Evolutionary conservation across 2,329 filamentous ascomycete genomes (phyloP), one percentile per base, ranked within the genome.

Genomic region (Pseudopyricularia javanii): DNA sequence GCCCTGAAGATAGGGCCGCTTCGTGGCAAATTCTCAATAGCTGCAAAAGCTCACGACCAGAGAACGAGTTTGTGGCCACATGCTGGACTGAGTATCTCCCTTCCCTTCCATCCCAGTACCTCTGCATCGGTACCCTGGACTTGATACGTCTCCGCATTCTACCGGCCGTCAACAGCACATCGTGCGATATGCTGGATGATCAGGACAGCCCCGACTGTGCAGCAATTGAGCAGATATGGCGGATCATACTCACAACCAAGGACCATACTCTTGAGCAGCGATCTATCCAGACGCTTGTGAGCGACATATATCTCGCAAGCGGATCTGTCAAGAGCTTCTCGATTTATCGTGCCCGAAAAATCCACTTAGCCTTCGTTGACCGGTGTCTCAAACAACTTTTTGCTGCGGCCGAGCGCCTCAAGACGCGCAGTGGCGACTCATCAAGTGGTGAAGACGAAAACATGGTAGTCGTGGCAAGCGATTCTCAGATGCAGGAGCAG

Each of bases 201-300:
- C 70, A 74, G 7, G 68, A 73, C n/a, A 68, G 73, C 11, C 63
- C 79, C 28, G 70, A 76, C 58, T 76, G 72, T 56, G 77, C 66
- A 57, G 79, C 70, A 26, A 72, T 78, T 45, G 86, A 93, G 59
- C 78, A 90, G 54, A 71, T 95, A n/a, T 95, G 91, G 91, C 80
- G 82, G 24, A 80, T 95, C 59, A 81, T 91, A 33, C 70, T 95
- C 52, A 83, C 79, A 15, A 82, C 86, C 2, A 80, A 82, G 5
- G 72, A 78, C 35, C 71, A 76, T 35, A 78, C 74, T 0, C 82
- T 94, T 49, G 87, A 88, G 58, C 74, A 76, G 20, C 69, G 74
- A 51, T 85, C 88, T 1, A 89, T 86, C 30, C 74, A 74, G 50
- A 81, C 82, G 22, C 79, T 95, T 3, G 88, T 90, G 24, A 68